These are phyloP conservation scores for Myxozyma kluyveri DNA, from an alignment of 805 yeast genomes.

Conservation along the genomic window DNA sequence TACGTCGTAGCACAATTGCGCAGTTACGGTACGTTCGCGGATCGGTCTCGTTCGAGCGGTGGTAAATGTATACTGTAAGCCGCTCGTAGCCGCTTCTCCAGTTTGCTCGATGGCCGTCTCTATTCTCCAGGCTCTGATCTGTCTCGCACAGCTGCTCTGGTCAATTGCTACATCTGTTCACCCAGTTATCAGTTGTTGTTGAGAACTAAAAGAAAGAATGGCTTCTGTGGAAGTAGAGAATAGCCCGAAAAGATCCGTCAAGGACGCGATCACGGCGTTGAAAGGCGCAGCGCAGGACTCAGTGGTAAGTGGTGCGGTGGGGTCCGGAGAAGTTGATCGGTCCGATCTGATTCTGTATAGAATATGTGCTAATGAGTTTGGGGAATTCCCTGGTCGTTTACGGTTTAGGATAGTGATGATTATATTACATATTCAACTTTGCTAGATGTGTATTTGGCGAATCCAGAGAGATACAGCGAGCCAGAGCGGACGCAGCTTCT, in stretches of 20 bases:
- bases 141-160: too few relatives aligned
- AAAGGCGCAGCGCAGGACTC: conserved; percentile 26
- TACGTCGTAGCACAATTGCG: too few relatives aligned
- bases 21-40: too few relatives aligned
- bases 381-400: not conserved
- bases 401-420: conserved; percentile 50
- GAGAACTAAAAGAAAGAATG: conserved; percentile 11
- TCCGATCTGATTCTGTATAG: not conserved
- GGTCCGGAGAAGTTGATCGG: not conserved
- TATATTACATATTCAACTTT: conserved; percentile 70
- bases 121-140: too few relatives aligned
- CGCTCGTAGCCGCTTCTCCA: too few relatives aligned
- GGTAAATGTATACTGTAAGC: too few relatives aligned
- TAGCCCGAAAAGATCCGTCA: not conserved
- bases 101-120: too few relatives aligned
- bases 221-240: not conserved
- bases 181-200: not conserved
- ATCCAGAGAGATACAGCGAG: conserved; percentile 46
- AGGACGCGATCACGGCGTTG: conserved; percentile 18
- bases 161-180: not conserved
- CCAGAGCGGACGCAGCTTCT: conserved; percentile 55
- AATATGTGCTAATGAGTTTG: not conserved
- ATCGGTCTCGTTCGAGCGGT: too few relatives aligned
- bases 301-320: conserved; percentile 11
- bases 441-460: conserved; percentile 57